Evolutionary conservation across 2,329 filamentous ascomycete species (phyloP), one percentile per base, ranked within the genome.

Genomic region (Hysterium pulicare): DNA sequence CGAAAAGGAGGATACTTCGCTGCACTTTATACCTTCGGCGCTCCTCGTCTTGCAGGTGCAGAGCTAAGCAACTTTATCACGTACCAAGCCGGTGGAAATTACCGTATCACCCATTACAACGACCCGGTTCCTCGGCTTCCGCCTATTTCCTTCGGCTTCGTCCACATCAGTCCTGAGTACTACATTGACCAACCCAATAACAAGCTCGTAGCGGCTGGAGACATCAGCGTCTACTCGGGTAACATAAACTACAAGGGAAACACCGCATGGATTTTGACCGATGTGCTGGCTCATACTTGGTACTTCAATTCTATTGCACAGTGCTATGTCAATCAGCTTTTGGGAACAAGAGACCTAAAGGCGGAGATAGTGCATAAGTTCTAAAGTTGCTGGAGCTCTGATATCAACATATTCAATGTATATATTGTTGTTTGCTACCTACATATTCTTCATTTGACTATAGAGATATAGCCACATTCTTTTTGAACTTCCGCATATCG

Each of bases 101-200:
- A 76, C 67, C 81, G 85, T 47, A 68, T 87, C 40, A 88, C 85
- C 1, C 84, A 89, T 64, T 67, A 64, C 38, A 74, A 80, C 55
- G 86, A 90, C 61, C 80, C 82, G 1, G 78, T 89, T 2, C 82
- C 86, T 0, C 75, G 80, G 24, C 70, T 89, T 15, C 84, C 85
- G 2, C 76, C 82, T 9, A 66, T 82, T 11, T 45, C 74, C 28
- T 65, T 83, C 47, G 76, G 76, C 28, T 90, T 81, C 69, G 72
- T 76, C 32, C 86, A 90, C 63, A 76, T 81, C 10, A 79, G 73
- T 21, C 83, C 84, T 2, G 86, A 89, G 69, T 87, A 82, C 66
- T 87, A 68, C 36, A 65, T 69, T 40, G 49, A 51, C 9, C 55
- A 46, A 20, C 45, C 42, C 4, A 66, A 57, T 20, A 39, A 39